Evolutionary conservation across 2,329 filamentous ascomycete genomes (phyloP), one percentile per base, ranked within the genome.

Genomic region (Hypomyces rosellus): DNA sequence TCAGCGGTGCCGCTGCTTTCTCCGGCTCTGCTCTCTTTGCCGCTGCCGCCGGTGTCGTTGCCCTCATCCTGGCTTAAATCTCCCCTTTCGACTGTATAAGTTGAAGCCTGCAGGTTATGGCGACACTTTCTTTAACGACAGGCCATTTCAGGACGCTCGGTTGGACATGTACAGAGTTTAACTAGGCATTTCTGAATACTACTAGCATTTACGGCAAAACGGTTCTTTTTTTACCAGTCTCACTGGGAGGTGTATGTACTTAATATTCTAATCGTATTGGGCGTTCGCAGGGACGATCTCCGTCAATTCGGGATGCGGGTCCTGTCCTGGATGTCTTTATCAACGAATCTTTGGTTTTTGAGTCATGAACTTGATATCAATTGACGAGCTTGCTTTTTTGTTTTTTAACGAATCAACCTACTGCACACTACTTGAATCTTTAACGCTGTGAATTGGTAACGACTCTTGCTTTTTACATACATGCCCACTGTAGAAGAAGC

Each of bases 21-120:
- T 71, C 71, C 55, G 76, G 74, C 71, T 80, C 78, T 54, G 73
- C 72, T 63, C 54, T 74, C 62, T 67, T 80, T 63, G 79, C 78
- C 65, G 78, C 73, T 57, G 72, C 69, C 45, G 78, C 74, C 67
- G 78, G 76, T 70, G 64, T 77, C 50, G 73, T 70, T 54, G 78
- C 76, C 63, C 67, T 78, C 63, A 61, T 75, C 69, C 67, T 82
- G 62, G 74, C 74, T 66, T 82, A 82, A 77, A 64, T 65, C 45
- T 54, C 59, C 64, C 53, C 60, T 60, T 59, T 65, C 63, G 59
- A 62, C 66, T 64, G 55, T 59, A 60, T 63, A 54, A 59, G 65
- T 67, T 62, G 62, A 67, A 66, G 69, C 69, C 67, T 65, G 63
- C 65, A 63, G 69, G 69, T 63, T 63, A 66, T 63, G 69, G 66